A percentile compares a stretch with the other conserved stretches of the same genome.
Evolutionary conservation across 2,329 filamentous ascomycete species (phyloP).

Genomic region (Cladosporium oxysporum): DNA sequence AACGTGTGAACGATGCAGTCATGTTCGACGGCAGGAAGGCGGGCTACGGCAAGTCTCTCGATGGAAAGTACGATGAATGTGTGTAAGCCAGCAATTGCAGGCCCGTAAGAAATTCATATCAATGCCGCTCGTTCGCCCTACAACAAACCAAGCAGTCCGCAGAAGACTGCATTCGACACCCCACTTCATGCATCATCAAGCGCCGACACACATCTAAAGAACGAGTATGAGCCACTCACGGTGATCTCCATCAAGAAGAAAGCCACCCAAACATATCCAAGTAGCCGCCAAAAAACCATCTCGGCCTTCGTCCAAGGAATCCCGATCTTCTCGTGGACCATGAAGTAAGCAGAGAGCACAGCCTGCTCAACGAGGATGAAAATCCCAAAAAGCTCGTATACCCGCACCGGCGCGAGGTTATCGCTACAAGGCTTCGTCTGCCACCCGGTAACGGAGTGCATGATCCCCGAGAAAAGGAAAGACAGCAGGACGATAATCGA

Average conservation of each 20-base stretch:
- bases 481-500: slow-evolving; percentile 11
- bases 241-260: slow-evolving; percentile 15
- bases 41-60: not conserved
- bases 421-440: slow-evolving; percentile 1
- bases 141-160: not conserved
- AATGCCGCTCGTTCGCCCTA: not conserved
- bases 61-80: not conserved
- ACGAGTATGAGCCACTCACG: not conserved
- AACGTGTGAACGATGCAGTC: not conserved
- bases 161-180: not conserved
- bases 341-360: not conserved
- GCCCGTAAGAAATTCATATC: not conserved
- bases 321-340: not conserved
- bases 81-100: not conserved
- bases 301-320: slow-evolving; percentile 13
- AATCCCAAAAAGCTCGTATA: not conserved
- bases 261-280: slow-evolving; percentile 12
- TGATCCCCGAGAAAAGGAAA: slow-evolving; percentile 15
- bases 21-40: not conserved
- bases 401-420: not conserved
- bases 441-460: slow-evolving; percentile 15
- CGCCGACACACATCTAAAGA: not conserved
- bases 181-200: not conserved
- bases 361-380: slow-evolving; percentile 14
- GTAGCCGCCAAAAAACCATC: slow-evolving; percentile 4